Percentiles rank a stretch among this genome's conserved stretches.
These are phyloP conservation scores for Rhazya stricta DNA, from an alignment of 257 asterid genomes.

Conservation along the genomic window DNA sequence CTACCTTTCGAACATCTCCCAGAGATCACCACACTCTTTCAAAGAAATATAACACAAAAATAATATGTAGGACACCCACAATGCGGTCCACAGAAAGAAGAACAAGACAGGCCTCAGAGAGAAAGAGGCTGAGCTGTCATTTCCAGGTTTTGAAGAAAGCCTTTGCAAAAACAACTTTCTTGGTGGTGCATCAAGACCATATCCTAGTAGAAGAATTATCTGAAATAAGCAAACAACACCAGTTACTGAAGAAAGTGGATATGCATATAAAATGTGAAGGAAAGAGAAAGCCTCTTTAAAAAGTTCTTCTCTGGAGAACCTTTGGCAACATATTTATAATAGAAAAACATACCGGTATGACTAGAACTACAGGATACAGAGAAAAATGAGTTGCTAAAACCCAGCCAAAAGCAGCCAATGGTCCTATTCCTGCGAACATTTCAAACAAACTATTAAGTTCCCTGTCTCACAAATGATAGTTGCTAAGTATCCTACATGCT, in stretches of 20 bases:
- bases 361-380: slow-evolving; percentile 67
- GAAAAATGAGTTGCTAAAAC: slow-evolving; percentile 84
- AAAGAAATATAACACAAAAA: slow-evolving; percentile 58
- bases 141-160: slow-evolving; percentile 34
- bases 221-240: slow-evolving; percentile 23
- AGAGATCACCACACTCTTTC: slow-evolving; percentile 72
- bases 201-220: slow-evolving; percentile 71
- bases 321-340: not conserved
- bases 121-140: slow-evolving; percentile 30
- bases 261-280: not conserved
- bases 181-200: slow-evolving; percentile 86
- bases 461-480: not conserved
- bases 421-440: slow-evolving; percentile 52
- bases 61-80: slow-evolving; percentile 66
- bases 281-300: not conserved
- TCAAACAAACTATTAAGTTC: slow-evolving; percentile 22
- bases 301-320: not conserved
- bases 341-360: slow-evolving; percentile 68
- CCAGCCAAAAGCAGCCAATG: slow-evolving; percentile 98
- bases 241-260: not conserved
- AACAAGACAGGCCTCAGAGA: slow-evolving; percentile 52
- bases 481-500: not conserved
- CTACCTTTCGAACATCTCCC: slow-evolving; percentile 85
- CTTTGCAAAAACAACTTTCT: slow-evolving; percentile 51
- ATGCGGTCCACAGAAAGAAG: slow-evolving; percentile 62